Evolutionary conservation across 345 rosid genomes (phyloP).

Genomic region (Camelina laxa): DNA sequence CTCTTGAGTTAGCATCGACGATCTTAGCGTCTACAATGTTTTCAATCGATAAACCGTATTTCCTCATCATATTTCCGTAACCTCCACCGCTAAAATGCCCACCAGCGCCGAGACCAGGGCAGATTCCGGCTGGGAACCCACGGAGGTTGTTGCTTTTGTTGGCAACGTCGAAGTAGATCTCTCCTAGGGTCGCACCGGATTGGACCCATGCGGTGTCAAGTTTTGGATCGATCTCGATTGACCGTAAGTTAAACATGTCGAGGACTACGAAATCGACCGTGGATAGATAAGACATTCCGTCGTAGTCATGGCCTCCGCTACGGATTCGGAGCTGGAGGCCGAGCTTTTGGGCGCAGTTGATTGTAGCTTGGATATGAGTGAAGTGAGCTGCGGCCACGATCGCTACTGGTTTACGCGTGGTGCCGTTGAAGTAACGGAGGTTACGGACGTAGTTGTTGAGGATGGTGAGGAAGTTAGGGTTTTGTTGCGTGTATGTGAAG

Average conservation of each 20-base stretch:
- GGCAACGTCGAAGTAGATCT: constrained; percentile 55
- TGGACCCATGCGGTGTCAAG: constrained; percentile 59
- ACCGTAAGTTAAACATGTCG: constrained; percentile 57
- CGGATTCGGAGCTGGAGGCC: constrained; percentile 54
- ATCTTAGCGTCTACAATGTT: constrained; percentile 59
- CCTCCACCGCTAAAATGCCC: constrained; percentile 69
- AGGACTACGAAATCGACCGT: constrained; percentile 51
- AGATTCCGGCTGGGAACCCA: constrained; percentile 67
- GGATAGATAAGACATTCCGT: constrained; percentile 59
- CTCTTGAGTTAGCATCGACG: constrained; percentile 50
- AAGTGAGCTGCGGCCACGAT: constrained; percentile 48
- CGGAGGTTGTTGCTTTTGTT: constrained; percentile 50
- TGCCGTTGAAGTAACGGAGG: constrained; percentile 43
- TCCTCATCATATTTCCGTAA: constrained; percentile 68
- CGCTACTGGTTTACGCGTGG: constrained; percentile 52
- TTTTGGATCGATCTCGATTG: constrained; percentile 42
- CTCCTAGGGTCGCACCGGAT: constrained; percentile 64
- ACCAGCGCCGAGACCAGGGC: constrained; percentile 59
- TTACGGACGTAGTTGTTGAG: constrained; percentile 47
- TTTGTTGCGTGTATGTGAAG: constrained; percentile 33
- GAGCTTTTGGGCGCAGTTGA: constrained; percentile 47
- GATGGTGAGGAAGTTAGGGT: constrained; percentile 30
- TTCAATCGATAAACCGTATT: constrained; percentile 50
- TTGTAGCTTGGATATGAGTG: constrained; percentile 57
- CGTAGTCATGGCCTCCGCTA: constrained; percentile 79